Conservation (phyloP, 192 early-diverging fungal genomes). For the Rhizophagus clarus region DNA sequence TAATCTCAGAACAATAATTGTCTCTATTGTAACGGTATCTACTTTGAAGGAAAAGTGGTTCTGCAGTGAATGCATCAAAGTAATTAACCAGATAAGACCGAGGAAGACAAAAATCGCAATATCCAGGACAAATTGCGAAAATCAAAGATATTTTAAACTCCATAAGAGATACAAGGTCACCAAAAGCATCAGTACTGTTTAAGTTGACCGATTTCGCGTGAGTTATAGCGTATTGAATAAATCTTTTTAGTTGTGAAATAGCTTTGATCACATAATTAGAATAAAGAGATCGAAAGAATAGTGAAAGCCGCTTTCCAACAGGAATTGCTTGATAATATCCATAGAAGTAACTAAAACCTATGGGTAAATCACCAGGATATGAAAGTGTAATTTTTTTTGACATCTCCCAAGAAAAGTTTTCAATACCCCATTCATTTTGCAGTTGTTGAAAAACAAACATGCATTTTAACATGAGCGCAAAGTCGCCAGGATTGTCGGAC, state of each 20-base stretch:
- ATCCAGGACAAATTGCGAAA: background rate
- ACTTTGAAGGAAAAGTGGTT: background rate
- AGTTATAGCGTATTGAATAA: background rate
- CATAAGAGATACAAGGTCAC: conserved; percentile 9
- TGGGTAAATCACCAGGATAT: too few relatives aligned
- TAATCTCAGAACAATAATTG: background rate
- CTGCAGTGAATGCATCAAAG: background rate
- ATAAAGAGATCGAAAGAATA: background rate
- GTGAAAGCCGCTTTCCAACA: background rate
- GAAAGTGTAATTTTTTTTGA: too few relatives aligned
- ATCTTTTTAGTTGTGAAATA: background rate
- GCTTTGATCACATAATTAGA: background rate
- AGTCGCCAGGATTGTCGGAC: too few relatives aligned
- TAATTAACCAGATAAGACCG: conserved; percentile 17
- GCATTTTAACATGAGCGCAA: too few relatives aligned
- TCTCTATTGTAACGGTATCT: background rate
- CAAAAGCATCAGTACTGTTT: background rate
- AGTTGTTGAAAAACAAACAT: too few relatives aligned
- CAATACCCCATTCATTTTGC: too few relatives aligned
- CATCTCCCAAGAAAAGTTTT: too few relatives aligned
- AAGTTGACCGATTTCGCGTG: background rate
- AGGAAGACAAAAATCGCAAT: conserved; percentile 19
- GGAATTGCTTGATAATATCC: too few relatives aligned
- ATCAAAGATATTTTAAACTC: background rate
- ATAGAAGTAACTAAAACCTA: too few relatives aligned